Percentiles rank a stretch among this genome's conserved stretches.
These are phyloP conservation scores for Leishmania amazonensis DNA, from an alignment of 208 protist species.

Conservation along the genomic window DNA sequence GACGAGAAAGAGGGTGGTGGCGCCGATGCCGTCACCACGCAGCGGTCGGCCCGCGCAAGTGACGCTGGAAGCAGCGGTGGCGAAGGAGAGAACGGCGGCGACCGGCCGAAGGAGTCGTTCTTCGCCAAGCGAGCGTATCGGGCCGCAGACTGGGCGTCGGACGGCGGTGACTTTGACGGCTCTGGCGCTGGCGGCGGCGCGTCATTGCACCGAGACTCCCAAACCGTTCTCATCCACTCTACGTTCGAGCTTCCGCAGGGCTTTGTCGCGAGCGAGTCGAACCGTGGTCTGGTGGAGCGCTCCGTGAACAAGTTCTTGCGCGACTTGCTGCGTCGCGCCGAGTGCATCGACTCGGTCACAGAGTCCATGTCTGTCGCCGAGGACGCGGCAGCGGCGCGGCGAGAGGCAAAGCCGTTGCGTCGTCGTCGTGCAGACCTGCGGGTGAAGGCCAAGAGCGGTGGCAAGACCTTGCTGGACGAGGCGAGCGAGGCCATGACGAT, in stretches of 20 bases:
- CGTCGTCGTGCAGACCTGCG: conserved; percentile 40
- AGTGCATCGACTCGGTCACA: conserved; percentile 84
- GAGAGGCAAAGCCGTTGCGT: conserved; percentile 82
- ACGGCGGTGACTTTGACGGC: conserved; percentile 5
- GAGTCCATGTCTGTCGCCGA: conserved; percentile 80
- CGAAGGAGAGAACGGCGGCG: not conserved
- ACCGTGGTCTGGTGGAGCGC: conserved; percentile 81
- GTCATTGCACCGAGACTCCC: not conserved
- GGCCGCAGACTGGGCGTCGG: conserved; percentile 3
- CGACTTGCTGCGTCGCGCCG: conserved; percentile 79
- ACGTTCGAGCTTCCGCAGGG: conserved; percentile 82
- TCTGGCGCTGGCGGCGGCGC: not conserved
- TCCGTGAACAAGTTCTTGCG: conserved; percentile 90
- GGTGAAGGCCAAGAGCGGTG: conserved; percentile 15
- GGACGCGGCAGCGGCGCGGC: conserved; percentile 65
- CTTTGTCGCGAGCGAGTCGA: conserved; percentile 77
- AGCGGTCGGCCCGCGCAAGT: not conserved
- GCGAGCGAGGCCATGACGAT: conserved; percentile 73
- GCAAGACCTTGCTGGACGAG: conserved; percentile 83
- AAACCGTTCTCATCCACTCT: conserved; percentile 46
- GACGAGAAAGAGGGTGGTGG: conserved; percentile 33
- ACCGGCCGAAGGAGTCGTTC: conserved; percentile 18
- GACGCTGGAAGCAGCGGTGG: not conserved
- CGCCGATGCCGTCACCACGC: not conserved
- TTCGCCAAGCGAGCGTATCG: conserved; percentile 23